Evolutionary conservation across 352 stramenopile genomes (phyloP).

Genomic region (Globisporangium parvum): DNA sequence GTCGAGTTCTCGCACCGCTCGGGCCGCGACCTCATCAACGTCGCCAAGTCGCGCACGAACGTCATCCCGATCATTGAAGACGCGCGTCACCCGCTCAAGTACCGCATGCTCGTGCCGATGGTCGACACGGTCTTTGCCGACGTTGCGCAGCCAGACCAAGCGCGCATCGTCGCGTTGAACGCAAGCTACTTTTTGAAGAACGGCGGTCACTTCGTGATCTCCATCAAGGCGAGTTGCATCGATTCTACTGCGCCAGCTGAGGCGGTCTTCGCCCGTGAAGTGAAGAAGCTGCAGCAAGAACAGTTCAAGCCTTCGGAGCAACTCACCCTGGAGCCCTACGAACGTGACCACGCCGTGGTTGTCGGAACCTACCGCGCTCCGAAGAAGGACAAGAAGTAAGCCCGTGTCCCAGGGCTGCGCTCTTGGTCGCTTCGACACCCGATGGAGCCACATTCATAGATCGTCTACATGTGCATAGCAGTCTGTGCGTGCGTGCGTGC

Average conservation of each 20-base stretch:
- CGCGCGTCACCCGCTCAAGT: constrained; percentile 97
- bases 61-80: constrained; percentile 99
- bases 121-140: constrained; percentile 99
- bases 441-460: constrained; percentile 20
- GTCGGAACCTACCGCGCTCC: constrained; percentile 94
- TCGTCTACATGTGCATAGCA: constrained; percentile 6
- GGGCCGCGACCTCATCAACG: constrained; percentile 98
- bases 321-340: constrained; percentile 99
- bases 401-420: constrained; percentile 1
- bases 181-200: constrained; percentile 99
- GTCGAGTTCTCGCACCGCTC: constrained; percentile 99
- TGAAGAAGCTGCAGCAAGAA: constrained; percentile 97
- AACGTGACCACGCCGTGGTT: constrained; percentile 98
- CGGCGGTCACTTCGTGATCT: constrained; percentile 99
- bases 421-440: constrained; percentile 11
- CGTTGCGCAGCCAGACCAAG: constrained; percentile 99
- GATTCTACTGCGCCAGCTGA: constrained; percentile 97
- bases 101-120: constrained; percentile 99
- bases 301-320: constrained; percentile 99
- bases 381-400: constrained; percentile 92
- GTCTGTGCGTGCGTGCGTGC: constrained; percentile 8
- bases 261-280: constrained; percentile 96
- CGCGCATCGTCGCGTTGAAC: constrained; percentile 99
- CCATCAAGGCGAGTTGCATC: constrained; percentile 99
- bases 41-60: constrained; percentile 99